Conservation (phyloP, 2,329 filamentous ascomycete genomes). For the Trichoderma lentiforme region DNA sequence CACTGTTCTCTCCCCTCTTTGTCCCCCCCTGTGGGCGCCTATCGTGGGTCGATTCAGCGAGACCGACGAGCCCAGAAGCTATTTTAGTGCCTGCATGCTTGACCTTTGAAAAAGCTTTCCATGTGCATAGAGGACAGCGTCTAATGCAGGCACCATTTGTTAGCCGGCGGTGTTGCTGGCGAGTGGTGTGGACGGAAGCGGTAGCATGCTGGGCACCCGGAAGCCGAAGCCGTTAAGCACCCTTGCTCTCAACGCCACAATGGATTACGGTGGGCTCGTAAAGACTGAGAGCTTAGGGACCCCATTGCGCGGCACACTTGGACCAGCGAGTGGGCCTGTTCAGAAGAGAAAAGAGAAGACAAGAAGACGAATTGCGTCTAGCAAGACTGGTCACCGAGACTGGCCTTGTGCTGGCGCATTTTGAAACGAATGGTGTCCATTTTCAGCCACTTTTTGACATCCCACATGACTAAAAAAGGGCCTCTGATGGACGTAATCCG, state of each 20-base stretch:
- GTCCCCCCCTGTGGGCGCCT: not conserved
- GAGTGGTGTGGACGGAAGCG: conserved; percentile 6
- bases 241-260: conserved; percentile 14
- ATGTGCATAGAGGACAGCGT: not conserved
- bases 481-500: not conserved
- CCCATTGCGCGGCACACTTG: conserved; percentile 11
- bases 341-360: not conserved
- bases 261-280: conserved; percentile 15
- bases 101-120: not conserved
- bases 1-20: not conserved
- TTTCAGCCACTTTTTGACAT: not conserved
- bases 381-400: not conserved
- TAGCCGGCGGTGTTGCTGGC: not conserved
- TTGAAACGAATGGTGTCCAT: conserved; percentile 4
- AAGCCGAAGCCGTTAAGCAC: not conserved
- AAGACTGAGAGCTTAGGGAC: not conserved
- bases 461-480: not conserved
- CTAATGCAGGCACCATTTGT: conserved; percentile 14
- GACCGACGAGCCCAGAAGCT: not conserved
- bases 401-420: not conserved
- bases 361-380: not conserved
- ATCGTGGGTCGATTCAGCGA: conserved; percentile 7
- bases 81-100: conserved; percentile 1
- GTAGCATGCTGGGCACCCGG: not conserved
- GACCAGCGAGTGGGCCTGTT: not conserved